A percentile compares a stretch with the other conserved stretches of the same genome.
These are phyloP conservation scores for Vaccinium myrtillus DNA, from an alignment of 148 eudicot genomes.

Conservation along the genomic window DNA sequence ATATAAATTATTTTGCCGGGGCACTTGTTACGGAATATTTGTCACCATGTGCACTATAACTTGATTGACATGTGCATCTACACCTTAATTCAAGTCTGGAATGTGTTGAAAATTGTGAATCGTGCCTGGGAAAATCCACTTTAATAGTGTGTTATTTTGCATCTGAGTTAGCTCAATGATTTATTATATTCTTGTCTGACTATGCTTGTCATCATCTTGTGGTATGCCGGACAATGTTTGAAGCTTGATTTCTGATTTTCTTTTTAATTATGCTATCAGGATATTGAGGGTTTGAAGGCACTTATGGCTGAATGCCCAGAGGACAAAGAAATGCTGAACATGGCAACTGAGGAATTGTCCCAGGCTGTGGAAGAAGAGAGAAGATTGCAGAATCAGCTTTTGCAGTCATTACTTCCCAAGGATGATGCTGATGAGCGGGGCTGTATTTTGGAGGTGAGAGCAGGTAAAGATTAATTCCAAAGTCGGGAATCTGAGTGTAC, in stretches of 20 bases:
- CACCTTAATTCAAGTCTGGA: background rate
- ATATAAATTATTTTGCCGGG: no score
- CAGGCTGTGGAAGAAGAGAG: slow-evolving; percentile 64
- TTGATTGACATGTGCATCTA: background rate
- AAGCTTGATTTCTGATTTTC: background rate
- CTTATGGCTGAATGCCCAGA: slow-evolving; percentile 64
- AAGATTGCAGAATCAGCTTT: slow-evolving; percentile 49
- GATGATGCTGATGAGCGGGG: slow-evolving; percentile 95
- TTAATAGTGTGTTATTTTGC: background rate
- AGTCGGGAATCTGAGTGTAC: background rate
- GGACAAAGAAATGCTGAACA: slow-evolving; percentile 67
- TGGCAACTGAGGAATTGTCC: slow-evolving; percentile 74
- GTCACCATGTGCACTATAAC: background rate
- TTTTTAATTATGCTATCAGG: slow-evolving; percentile 33
- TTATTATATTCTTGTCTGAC: background rate
- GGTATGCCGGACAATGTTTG: background rate
- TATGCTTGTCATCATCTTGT: background rate
- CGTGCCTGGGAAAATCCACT: background rate
- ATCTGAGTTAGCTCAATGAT: background rate
- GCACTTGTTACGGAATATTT: background rate
- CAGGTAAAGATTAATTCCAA: slow-evolving; percentile 47
- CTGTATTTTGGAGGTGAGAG: slow-evolving; percentile 93
- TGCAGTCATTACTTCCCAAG: slow-evolving; percentile 76
- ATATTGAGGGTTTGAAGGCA: slow-evolving; percentile 61
- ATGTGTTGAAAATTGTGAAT: background rate